Percentiles rank a stretch among this genome's conserved stretches.
Evolutionary conservation across 2,329 filamentous ascomycete genomes (phyloP).

Genomic region (Trichoderma sp.): DNA sequence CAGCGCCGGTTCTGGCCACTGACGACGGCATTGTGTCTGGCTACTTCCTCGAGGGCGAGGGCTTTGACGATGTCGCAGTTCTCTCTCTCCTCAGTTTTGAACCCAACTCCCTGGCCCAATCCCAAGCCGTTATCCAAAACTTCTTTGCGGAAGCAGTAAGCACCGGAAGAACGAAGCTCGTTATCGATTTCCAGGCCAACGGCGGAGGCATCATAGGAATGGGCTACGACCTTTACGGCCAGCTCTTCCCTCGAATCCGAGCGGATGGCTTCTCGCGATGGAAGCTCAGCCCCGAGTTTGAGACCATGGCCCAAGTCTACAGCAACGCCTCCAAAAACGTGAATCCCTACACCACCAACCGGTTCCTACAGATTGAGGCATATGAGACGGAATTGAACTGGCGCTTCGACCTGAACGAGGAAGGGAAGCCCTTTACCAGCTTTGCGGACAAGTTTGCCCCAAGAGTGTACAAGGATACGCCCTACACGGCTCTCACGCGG

Average conservation of each 20-base stretch:
- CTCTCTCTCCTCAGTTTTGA: constrained; percentile 36
- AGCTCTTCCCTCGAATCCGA: constrained; percentile 51
- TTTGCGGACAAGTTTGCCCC: constrained; percentile 51
- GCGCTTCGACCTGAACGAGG: constrained; percentile 42
- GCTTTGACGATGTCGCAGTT: constrained; percentile 43
- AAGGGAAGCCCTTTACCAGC: constrained; percentile 54
- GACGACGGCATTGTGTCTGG: constrained; percentile 34
- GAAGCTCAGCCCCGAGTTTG: constrained; percentile 47
- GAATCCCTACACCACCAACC: constrained; percentile 43
- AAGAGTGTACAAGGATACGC: constrained; percentile 50
- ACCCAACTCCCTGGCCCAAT: constrained; percentile 38
- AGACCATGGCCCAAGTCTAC: constrained; percentile 49
- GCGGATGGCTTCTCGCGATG: constrained; percentile 46
- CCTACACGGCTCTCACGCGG: constrained; percentile 58
- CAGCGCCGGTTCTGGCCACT: constrained; percentile 38
- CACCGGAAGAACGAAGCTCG: constrained; percentile 61
- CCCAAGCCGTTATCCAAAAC: constrained; percentile 41
- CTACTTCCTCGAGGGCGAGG: constrained; percentile 43
- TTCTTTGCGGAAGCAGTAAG: constrained; percentile 45
- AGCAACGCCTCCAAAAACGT: constrained; percentile 49
- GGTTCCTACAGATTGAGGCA: neutral
- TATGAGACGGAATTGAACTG: neutral
- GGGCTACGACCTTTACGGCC: constrained; percentile 66
- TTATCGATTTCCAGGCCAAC: constrained; percentile 53
- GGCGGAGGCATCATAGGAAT: constrained; percentile 62